Conservation (phyloP, 1,139 yeast species). For the Candida frijolesensis region DNA sequence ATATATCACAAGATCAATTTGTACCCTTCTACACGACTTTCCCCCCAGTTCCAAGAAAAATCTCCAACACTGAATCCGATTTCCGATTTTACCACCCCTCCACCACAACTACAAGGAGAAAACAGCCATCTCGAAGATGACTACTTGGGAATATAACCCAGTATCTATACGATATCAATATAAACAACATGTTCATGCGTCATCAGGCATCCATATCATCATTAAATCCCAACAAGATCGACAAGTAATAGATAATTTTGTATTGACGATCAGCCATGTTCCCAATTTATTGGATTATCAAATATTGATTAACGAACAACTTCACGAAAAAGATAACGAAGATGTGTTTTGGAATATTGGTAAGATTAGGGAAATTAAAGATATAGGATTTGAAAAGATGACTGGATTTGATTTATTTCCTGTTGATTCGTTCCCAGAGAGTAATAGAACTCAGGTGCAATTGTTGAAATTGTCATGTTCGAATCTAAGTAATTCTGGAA, state of each 20-base stretch:
- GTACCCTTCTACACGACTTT: neutral
- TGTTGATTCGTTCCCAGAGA: constrained; percentile 18
- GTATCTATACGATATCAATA: constrained; percentile 29
- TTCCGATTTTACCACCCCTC: no score
- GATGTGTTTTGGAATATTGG: constrained; percentile 8
- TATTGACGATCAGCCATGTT: constrained; percentile 22
- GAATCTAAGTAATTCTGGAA: neutral
- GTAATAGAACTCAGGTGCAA: neutral
- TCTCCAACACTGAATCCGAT: neutral
- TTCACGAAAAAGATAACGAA: neutral
- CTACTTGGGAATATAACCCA: constrained; percentile 20
- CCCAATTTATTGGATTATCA: constrained; percentile 18
- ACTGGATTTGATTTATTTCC: constrained; percentile 35
- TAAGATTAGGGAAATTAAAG: constrained; percentile 2
- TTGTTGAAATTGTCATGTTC: neutral
- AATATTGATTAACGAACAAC: constrained; percentile 21
- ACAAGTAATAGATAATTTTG: constrained; percentile 17
- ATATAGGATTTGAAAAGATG: constrained; percentile 19
- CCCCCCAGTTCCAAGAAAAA: neutral
- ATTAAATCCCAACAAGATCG: constrained; percentile 14
- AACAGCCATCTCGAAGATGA: neutral
- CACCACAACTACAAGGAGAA: no score
- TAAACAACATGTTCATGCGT: constrained; percentile 20
- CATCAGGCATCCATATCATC: constrained; percentile 31
- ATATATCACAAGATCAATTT: neutral